These are phyloP conservation scores for Fragaria iinumae DNA, from an alignment of 306 rosid genomes.

Conservation along the genomic window DNA sequence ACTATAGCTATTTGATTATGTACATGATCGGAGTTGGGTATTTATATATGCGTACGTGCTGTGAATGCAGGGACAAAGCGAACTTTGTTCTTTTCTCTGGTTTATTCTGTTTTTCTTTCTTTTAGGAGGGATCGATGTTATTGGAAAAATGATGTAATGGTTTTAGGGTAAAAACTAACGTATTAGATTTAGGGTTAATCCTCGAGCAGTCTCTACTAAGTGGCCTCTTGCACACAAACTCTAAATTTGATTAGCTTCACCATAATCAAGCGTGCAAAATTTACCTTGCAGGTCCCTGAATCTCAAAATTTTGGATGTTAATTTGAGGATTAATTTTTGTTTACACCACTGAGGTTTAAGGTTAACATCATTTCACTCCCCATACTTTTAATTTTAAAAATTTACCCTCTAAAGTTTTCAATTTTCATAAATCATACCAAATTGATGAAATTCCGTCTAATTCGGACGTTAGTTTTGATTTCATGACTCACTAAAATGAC, in stretches of 20 bases:
- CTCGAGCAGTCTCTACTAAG: not conserved
- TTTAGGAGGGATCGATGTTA: not conserved
- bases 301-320: not conserved
- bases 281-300: not conserved
- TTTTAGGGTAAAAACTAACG: not conserved
- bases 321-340: too few relatives aligned
- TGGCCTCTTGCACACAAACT: not conserved
- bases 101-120: not conserved
- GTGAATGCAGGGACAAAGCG: conserved; percentile 9
- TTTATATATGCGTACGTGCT: conserved; percentile 18
- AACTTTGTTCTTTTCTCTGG: conserved; percentile 7
- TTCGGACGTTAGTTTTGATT: too few relatives aligned
- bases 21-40: not conserved
- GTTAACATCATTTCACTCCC: too few relatives aligned
- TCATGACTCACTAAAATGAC: too few relatives aligned
- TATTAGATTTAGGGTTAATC: not conserved
- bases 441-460: too few relatives aligned
- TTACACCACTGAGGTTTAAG: too few relatives aligned
- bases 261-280: not conserved
- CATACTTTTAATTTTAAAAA: too few relatives aligned
- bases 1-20: not conserved
- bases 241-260: not conserved
- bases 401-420: too few relatives aligned
- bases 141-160: conserved; percentile 5
- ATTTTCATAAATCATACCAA: too few relatives aligned